Percentiles rank a stretch among this genome's conserved stretches.
Evolutionary conservation across 2,329 filamentous ascomycete genomes (phyloP).

Genomic region (Sporothrix humicola): DNA sequence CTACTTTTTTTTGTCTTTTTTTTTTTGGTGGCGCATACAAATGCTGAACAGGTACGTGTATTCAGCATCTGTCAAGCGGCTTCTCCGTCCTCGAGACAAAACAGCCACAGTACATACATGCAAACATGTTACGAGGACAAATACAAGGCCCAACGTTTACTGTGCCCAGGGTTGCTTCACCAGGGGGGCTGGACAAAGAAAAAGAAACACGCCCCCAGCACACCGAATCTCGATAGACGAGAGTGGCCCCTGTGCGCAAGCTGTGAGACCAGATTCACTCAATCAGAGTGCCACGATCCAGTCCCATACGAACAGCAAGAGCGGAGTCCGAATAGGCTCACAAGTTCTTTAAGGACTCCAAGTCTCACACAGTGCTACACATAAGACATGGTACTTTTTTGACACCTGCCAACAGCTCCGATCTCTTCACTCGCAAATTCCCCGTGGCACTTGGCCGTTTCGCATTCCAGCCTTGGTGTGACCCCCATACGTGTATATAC

Average conservation of each 20-base stretch:
- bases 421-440: not conserved
- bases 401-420: conserved; percentile 14
- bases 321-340: too few species aligned
- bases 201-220: not conserved
- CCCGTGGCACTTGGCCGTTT: not conserved
- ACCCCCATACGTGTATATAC: not conserved
- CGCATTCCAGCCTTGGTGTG: not conserved
- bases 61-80: not conserved
- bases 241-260: not conserved
- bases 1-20: too few species aligned
- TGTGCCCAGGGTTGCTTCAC: not conserved
- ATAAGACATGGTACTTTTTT: not conserved
- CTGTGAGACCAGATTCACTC: not conserved
- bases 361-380: not conserved
- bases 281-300: not conserved
- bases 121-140: too few species aligned
- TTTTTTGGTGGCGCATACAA: too few species aligned
- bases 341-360: not conserved
- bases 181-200: not conserved
- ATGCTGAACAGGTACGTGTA: not conserved
- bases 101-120: too few species aligned
- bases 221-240: conserved; percentile 24
- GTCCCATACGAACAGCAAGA: not conserved
- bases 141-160: too few species aligned
- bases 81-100: not conserved